A percentile compares a stretch with the other conserved stretches of the same genome.
Conservation (phyloP, 2,329 filamentous ascomycete species). For the Fusarium sp. region DNA sequence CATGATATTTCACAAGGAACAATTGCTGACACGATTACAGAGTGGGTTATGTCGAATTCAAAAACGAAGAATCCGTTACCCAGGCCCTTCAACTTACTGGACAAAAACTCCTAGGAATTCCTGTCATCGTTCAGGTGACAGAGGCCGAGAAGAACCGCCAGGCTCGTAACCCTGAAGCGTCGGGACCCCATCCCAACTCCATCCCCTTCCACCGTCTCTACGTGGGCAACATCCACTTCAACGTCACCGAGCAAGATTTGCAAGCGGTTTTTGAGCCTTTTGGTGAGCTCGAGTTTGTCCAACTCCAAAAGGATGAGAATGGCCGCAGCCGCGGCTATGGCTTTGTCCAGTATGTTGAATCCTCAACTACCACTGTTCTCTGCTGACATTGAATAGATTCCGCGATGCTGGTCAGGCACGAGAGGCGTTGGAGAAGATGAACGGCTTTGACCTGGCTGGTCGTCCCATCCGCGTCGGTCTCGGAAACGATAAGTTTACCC, state of each 20-base stretch:
- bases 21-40: constrained; percentile 64
- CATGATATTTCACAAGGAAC: not conserved
- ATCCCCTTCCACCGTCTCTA: constrained; percentile 98
- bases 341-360: constrained; percentile 89
- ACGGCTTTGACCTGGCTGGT: constrained; percentile 97
- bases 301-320: constrained; percentile 95
- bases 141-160: constrained; percentile 99
- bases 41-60: constrained; percentile 99
- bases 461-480: constrained; percentile 98
- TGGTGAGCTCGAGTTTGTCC: constrained; percentile 96
- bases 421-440: constrained; percentile 98
- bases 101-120: constrained; percentile 97
- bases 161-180: constrained; percentile 82
- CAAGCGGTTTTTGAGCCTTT: constrained; percentile 98
- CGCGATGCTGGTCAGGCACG: constrained; percentile 90
- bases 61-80: constrained; percentile 91
- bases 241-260: constrained; percentile 95
- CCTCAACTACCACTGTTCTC: not conserved
- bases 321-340: constrained; percentile 94
- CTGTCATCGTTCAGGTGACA: constrained; percentile 97
- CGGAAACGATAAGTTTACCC: constrained; percentile 99
- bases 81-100: constrained; percentile 97
- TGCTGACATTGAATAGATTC: constrained; percentile 72
- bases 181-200: constrained; percentile 78
- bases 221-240: constrained; percentile 99